A percentile compares a stretch with the other conserved stretches of the same genome.
These are phyloP conservation scores for Fusarium newnesense DNA, from an alignment of 2,329 filamentous ascomycete species.

Conservation along the genomic window DNA sequence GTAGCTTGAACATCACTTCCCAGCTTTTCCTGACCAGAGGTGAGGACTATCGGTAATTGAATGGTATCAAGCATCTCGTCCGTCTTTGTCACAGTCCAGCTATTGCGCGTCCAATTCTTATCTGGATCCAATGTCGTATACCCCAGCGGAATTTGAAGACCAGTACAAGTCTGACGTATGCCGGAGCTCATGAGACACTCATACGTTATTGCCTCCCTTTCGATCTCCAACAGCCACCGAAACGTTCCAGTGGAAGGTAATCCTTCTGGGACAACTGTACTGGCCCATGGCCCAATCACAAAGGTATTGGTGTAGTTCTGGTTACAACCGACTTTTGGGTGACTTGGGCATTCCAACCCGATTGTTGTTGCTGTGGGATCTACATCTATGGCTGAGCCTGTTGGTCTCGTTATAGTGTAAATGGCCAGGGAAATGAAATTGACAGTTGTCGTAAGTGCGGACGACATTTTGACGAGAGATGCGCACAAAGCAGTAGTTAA, in stretches of 20 bases:
- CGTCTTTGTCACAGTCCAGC: not conserved
- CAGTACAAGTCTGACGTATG: not conserved
- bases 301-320: not conserved
- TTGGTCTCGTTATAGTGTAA: not conserved
- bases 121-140: not conserved
- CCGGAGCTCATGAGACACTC: not conserved
- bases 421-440: not conserved
- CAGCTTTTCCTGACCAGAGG: not conserved
- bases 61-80: not conserved
- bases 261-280: not conserved
- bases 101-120: not conserved
- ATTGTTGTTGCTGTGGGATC: constrained; percentile 1
- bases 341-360: not conserved
- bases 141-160: not conserved
- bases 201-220: not conserved
- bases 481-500: no score
- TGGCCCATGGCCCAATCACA: constrained; percentile 5
- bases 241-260: not conserved
- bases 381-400: not conserved
- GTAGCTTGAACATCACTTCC: not conserved
- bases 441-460: not conserved
- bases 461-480: not conserved
- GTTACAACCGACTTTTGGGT: not conserved
- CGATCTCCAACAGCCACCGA: not conserved
- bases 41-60: not conserved